phyloP scores from a whole-genome alignment of 495 filamentous ascomycete species.

The Xylaria cubensis region DNA sequence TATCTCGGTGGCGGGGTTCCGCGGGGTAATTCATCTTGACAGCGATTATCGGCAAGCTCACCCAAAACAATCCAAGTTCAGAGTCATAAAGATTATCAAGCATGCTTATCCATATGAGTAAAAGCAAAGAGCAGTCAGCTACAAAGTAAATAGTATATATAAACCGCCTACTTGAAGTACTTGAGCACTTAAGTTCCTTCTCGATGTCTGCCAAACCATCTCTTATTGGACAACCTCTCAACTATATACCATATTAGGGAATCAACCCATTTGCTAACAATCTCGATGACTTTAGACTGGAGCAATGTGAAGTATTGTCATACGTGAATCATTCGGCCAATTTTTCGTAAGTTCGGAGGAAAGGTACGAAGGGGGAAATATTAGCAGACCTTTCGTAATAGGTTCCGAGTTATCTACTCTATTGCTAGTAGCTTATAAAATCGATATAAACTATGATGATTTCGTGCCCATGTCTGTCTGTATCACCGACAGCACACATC shows the following conservation, averaged over 20 bases:
- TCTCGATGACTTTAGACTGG: not conserved
- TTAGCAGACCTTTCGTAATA: not conserved
- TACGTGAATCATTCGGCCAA: not conserved
- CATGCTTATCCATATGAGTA: not conserved
- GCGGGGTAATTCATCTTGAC: not conserved
- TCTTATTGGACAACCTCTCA: constrained; percentile 3
- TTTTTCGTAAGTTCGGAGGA: not conserved
- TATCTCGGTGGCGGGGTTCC: not conserved
- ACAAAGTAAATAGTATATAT: not conserved
- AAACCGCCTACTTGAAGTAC: too few relatives aligned
- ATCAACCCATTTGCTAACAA: not conserved
- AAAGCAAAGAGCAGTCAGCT: not conserved
- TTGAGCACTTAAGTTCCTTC: not conserved
- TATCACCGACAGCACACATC: not conserved
- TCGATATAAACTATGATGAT: not conserved
- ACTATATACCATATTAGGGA: constrained; percentile 6
- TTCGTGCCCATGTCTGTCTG: not conserved
- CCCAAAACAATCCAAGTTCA: not conserved
- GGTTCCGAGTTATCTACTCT: not conserved
- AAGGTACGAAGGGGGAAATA: too few relatives aligned
- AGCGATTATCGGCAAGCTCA: not conserved
- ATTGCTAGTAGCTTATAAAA: too few relatives aligned
- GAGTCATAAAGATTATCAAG: not conserved
- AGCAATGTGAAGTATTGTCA: not conserved
- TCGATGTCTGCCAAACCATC: too few relatives aligned